Evolutionary conservation across 805 yeast species (phyloP).

Genomic region (Candida boidinii): DNA sequence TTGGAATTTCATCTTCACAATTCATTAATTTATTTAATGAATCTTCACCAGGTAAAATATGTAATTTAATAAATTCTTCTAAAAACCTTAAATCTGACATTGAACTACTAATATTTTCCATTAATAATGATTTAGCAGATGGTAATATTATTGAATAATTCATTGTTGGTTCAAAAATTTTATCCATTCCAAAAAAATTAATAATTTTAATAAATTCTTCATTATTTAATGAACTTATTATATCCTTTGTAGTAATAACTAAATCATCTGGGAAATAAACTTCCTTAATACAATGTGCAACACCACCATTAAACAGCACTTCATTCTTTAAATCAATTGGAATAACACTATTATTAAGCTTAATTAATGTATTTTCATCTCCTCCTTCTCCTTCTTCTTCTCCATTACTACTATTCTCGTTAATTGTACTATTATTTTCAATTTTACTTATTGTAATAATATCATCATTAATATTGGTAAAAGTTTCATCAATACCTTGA

Average conservation of each 20-base stretch:
- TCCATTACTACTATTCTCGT: constrained; percentile 4
- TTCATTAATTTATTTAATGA: constrained; percentile 36
- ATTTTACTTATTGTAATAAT: not conserved
- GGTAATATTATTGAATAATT: constrained; percentile 69
- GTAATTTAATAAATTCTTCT: constrained; percentile 52
- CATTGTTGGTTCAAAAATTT: too few species aligned
- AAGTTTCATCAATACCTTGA: constrained; percentile 18
- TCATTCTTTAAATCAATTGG: constrained; percentile 43
- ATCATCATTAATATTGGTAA: constrained; percentile 8
- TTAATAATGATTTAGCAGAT: constrained; percentile 42
- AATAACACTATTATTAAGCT: constrained; percentile 25
- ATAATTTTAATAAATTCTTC: constrained; percentile 36
- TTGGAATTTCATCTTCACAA: constrained; percentile 38
- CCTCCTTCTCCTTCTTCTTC: constrained; percentile 13
- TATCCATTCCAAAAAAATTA: constrained; percentile 31
- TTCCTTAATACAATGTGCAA: constrained; percentile 58
- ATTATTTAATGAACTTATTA: constrained; percentile 48
- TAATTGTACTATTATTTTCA: constrained; percentile 2
- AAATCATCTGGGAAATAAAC: constrained; percentile 51
- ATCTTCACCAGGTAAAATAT: constrained; percentile 54
- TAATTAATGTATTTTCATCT: too few species aligned
- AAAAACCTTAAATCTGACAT: constrained; percentile 28
- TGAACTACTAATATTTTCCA: constrained; percentile 39
- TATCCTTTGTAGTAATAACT: constrained; percentile 42
- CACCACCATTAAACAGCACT: constrained; percentile 75